Evolutionary conservation across 192 early-diverging fungal genomes (phyloP).

Genomic region (Chytriomyces sp.): DNA sequence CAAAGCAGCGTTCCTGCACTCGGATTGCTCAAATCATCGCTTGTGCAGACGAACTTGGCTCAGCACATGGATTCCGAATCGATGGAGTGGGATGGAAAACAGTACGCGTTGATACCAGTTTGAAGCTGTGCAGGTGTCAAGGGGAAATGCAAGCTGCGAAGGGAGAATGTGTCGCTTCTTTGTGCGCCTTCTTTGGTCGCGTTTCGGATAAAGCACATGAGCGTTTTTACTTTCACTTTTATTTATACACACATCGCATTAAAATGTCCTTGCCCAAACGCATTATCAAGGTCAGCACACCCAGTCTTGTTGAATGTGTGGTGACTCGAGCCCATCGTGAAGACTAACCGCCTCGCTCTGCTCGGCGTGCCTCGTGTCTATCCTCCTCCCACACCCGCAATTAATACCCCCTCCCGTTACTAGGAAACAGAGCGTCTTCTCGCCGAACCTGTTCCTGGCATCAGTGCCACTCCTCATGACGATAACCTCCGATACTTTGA

Average conservation of each 20-base stretch:
- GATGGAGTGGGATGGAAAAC: constrained; percentile 30
- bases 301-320: background rate
- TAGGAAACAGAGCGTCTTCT: constrained; percentile 95
- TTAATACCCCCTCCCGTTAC: background rate
- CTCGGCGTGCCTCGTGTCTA: background rate
- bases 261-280: constrained; percentile 55
- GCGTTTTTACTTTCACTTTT: too few relatives aligned
- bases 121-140: too few relatives aligned
- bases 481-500: constrained; percentile 98
- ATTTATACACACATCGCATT: too few relatives aligned
- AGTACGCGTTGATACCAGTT: too few relatives aligned
- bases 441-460: constrained; percentile 93
- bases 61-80: constrained; percentile 27
- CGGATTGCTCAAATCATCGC: constrained; percentile 33
- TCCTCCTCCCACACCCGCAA: background rate
- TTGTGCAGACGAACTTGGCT: constrained; percentile 34
- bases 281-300: constrained; percentile 54
- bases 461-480: constrained; percentile 85
- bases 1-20: background rate
- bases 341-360: background rate
- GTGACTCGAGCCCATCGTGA: background rate
- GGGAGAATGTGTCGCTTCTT: too few relatives aligned
- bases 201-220: too few relatives aligned
- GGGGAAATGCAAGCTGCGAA: too few relatives aligned
- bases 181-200: too few relatives aligned